These are phyloP conservation scores for Psilocybe sp. DNA, from an alignment of 768 basidiomycete genomes.

Conservation along the genomic window DNA sequence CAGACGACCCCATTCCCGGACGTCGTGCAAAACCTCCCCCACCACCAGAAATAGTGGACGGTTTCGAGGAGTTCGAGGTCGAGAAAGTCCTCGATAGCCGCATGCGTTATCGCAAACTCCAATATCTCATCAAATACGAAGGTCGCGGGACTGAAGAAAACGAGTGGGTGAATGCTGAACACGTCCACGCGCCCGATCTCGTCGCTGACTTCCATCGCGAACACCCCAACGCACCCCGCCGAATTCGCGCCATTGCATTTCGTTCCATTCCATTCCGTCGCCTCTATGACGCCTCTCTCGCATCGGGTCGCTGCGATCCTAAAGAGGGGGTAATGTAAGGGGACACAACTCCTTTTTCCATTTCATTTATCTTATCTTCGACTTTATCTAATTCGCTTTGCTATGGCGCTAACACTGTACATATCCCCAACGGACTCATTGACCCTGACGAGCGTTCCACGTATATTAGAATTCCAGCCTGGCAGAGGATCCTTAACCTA, in stretches of 20 bases:
- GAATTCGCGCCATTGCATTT: not conserved
- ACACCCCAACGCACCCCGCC: conserved; percentile 2
- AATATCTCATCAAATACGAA: conserved; percentile 12
- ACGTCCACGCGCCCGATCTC: not conserved
- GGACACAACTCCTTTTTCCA: too few relatives aligned
- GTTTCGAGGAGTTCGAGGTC: not conserved
- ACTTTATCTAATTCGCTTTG: too few relatives aligned
- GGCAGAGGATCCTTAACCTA: too few relatives aligned
- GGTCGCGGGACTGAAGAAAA: not conserved
- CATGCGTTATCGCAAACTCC: not conserved
- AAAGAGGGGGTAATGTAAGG: too few relatives aligned
- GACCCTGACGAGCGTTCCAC: too few relatives aligned
- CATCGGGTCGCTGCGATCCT: too few relatives aligned
- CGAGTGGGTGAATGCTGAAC: not conserved
- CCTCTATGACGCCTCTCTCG: too few relatives aligned
- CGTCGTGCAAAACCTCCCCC: not conserved
- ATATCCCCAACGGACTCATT: too few relatives aligned
- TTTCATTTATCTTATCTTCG: too few relatives aligned
- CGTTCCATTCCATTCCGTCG: too few relatives aligned
- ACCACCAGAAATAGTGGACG: conserved; percentile 7
- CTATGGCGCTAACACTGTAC: too few relatives aligned
- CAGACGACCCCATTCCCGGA: conserved; percentile 4
- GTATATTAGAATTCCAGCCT: too few relatives aligned
- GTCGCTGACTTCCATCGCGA: not conserved
- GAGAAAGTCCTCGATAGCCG: conserved; percentile 11